These are phyloP conservation scores for Nepenthes gracilis DNA, from an alignment of 148 eudicot genomes.

Conservation along the genomic window DNA sequence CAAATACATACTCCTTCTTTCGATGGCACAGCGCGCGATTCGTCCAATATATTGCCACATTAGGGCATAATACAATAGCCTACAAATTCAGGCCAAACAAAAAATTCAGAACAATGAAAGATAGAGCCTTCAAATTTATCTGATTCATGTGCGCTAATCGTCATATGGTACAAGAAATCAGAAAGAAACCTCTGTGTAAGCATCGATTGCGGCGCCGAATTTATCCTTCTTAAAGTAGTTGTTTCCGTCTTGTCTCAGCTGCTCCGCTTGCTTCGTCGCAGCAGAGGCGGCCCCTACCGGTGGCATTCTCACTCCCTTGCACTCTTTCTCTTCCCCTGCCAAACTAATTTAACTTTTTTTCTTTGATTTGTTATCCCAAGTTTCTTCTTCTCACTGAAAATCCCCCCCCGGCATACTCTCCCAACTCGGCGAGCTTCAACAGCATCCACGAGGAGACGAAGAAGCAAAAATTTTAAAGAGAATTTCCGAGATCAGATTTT, in stretches of 20 bases:
- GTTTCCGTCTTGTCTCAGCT: constrained; percentile 60
- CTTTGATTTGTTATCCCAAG: too few species aligned
- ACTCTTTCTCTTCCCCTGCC: background rate
- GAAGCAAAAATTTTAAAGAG: too few species aligned
- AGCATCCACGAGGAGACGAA: too few species aligned
- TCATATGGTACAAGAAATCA: too few species aligned
- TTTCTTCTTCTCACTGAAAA: too few species aligned
- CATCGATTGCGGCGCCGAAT: constrained; percentile 91
- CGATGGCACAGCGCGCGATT: constrained; percentile 83
- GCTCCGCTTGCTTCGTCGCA: constrained; percentile 58
- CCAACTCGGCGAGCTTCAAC: too few species aligned
- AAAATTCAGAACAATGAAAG: constrained; percentile 5
- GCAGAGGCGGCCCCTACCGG: constrained; percentile 12
- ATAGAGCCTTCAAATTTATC: background rate
- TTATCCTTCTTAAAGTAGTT: constrained; percentile 43
- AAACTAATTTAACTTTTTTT: too few species aligned
- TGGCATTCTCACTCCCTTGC: constrained; percentile 23
- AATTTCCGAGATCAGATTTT: too few species aligned
- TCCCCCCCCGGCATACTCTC: too few species aligned
- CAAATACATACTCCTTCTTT: constrained; percentile 50
- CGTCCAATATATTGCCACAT: constrained; percentile 72
- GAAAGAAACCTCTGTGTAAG: constrained; percentile 66
- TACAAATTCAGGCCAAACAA: constrained; percentile 14
- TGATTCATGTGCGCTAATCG: background rate
- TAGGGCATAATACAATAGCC: constrained; percentile 88